These are phyloP conservation scores for Apiotrichum gamsii DNA, from an alignment of 1,284 basidiomycete genomes.

Conservation along the genomic window DNA sequence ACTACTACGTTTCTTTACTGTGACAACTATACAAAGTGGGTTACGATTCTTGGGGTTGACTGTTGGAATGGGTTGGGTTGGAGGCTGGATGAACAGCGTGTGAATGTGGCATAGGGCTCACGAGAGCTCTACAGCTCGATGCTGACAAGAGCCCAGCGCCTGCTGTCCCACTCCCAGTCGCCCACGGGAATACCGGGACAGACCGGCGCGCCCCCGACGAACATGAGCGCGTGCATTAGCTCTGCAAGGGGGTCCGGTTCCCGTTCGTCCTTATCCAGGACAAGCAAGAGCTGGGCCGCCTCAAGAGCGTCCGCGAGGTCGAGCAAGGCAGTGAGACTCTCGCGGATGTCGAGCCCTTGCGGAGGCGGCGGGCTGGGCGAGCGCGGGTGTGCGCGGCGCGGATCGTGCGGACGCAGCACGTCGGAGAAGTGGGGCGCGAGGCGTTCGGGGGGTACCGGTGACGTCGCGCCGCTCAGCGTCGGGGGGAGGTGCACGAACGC, in stretches of 20 bases:
- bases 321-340: slow-evolving; percentile 42
- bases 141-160: slow-evolving; percentile 44
- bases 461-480: slow-evolving; percentile 6
- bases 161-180: slow-evolving; percentile 43
- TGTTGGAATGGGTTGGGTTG: not conserved
- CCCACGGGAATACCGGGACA: slow-evolving; percentile 33
- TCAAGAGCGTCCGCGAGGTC: slow-evolving; percentile 44
- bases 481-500: slow-evolving; percentile 42
- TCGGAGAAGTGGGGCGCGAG: slow-evolving; percentile 41
- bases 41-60: too few relatives aligned
- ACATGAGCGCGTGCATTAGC: slow-evolving; percentile 45
- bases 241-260: slow-evolving; percentile 37
- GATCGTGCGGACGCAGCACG: slow-evolving; percentile 39
- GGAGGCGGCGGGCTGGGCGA: slow-evolving; percentile 8
- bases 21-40: not conserved
- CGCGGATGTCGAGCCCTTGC: slow-evolving; percentile 38
- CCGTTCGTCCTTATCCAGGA: slow-evolving; percentile 39
- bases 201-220: slow-evolving; percentile 42
- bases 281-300: slow-evolving; percentile 36
- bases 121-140: slow-evolving; percentile 36
- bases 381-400: slow-evolving; percentile 29
- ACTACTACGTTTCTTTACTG: not conserved
- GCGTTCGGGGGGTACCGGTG: too few relatives aligned
- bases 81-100: not conserved
- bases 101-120: not conserved